Evolutionary conservation across 805 yeast species (phyloP), one percentile per base, ranked within the genome.

Genomic region (Teunomyces barrocoloradensis): DNA sequence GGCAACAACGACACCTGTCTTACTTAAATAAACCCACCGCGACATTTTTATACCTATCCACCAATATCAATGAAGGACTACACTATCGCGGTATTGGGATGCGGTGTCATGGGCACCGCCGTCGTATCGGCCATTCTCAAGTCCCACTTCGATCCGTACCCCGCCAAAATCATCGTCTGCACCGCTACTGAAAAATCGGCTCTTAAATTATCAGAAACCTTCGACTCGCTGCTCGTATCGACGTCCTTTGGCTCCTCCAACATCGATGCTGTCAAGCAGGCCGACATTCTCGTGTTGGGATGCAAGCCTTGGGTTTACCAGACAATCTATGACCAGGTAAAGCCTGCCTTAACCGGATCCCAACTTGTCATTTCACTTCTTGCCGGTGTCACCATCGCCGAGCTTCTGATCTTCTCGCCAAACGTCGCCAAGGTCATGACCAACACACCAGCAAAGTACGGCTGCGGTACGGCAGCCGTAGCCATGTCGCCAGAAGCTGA

Each of bases 71-170:
- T 63, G 65, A 49, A 62, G 42, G 56, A 63, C 49, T 80, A 79
- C 70, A 85, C 89, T 3, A 69, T 92, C 45, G 78, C 91, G 13
- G 82, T 94, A 27, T 75, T 94, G 46, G 99, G 97, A 30, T 82
- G 96, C 59, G 99, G 99, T 51, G 90, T 87, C 46, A 88, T 94
- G 89, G 98, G 98, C 49, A 85, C 92, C 13, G 97, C 98, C 9
- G 88, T 94, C 41, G 77, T 89, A 28, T 77, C 88, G 10, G 96
- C 98, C 9, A 81, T 87, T 40, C 70, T 88, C 45, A 77, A 78
- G 32, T 49, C 69, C 9, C 51, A 67, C 21, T 74, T 77, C 52
- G 63, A 64, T 15, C 79, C 84, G 4, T 79, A 78, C 48, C 97
- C 98, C 25, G 62, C 76, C 23, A 80, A 75, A 59, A 85, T 91